These are phyloP conservation scores for Taiozyma sp. DNA, from an alignment of 1,139 yeast species.

Conservation along the genomic window DNA sequence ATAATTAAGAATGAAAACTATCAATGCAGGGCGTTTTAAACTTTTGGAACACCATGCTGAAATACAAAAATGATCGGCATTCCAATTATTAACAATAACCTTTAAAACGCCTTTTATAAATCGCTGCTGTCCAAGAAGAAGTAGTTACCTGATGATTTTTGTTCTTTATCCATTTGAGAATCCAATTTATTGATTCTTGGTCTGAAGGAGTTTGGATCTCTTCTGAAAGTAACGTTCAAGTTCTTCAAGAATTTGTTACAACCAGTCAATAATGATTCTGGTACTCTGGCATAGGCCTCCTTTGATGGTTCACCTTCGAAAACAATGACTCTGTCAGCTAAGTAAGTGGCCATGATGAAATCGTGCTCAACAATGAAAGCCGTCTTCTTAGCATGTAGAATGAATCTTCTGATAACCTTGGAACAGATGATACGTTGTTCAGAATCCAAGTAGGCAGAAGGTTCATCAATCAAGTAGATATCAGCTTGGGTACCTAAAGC, in stretches of 20 bases:
- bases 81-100: not conserved
- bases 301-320: slow-evolving; percentile 93
- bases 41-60: not conserved
- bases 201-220: slow-evolving; percentile 97
- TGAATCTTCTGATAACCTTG: slow-evolving; percentile 94
- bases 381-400: slow-evolving; percentile 93
- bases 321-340: slow-evolving; percentile 97
- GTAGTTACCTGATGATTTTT: slow-evolving; percentile 84
- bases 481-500: slow-evolving; percentile 95
- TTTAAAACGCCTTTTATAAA: slow-evolving; percentile 30
- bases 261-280: slow-evolving; percentile 92
- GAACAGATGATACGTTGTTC: slow-evolving; percentile 99
- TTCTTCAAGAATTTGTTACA: slow-evolving; percentile 96
- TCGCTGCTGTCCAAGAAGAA: slow-evolving; percentile 80
- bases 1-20: slow-evolving; percentile 11
- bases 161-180: slow-evolving; percentile 98
- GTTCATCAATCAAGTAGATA: slow-evolving; percentile 95
- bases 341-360: slow-evolving; percentile 98
- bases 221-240: slow-evolving; percentile 95
- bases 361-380: slow-evolving; percentile 99
- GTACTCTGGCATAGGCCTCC: slow-evolving; percentile 76
- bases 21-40: slow-evolving; percentile 7
- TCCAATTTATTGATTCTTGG: slow-evolving; percentile 97
- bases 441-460: slow-evolving; percentile 96
- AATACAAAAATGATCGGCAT: not conserved